Percentiles rank a stretch among this genome's conserved stretches.
These are phyloP conservation scores for Clarireedia paspali DNA, from an alignment of 2,329 filamentous ascomycete genomes.

Conservation along the genomic window DNA sequence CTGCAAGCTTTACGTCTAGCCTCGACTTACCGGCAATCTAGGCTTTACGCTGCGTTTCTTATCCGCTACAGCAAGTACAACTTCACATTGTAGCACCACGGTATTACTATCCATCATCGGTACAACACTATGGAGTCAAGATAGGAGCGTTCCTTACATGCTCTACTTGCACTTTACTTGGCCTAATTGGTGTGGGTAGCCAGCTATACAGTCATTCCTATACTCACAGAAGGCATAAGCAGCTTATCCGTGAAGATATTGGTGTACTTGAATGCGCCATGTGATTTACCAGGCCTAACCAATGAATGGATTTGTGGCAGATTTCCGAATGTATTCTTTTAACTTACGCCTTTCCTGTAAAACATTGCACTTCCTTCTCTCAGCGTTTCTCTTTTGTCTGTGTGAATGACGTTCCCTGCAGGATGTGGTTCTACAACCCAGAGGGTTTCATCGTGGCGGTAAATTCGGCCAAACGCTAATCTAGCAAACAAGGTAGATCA, in stretches of 20 bases:
- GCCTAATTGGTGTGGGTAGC: background rate
- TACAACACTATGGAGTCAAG: background rate
- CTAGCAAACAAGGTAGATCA: background rate
- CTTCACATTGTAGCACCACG: too few relatives aligned
- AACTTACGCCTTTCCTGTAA: background rate
- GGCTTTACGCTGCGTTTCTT: background rate
- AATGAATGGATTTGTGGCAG: background rate
- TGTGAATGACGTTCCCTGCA: background rate
- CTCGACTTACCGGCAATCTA: too few relatives aligned
- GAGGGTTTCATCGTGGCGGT: background rate
- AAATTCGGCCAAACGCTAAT: background rate
- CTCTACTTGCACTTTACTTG: background rate
- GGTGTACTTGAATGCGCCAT: background rate
- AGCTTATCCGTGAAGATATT: background rate
- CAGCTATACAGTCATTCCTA: background rate
- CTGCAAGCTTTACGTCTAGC: too few relatives aligned
- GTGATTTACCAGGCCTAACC: background rate
- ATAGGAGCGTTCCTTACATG: background rate
- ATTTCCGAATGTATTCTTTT: background rate
- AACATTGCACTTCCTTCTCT: background rate
- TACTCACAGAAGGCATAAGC: background rate
- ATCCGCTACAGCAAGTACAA: background rate
- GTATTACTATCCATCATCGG: background rate
- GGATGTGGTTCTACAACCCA: constrained; percentile 4
- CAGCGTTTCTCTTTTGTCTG: background rate